Base-by-base conservation (phyloP, 176 grass and related monocot species). In the Carex myosuroides region DNA sequence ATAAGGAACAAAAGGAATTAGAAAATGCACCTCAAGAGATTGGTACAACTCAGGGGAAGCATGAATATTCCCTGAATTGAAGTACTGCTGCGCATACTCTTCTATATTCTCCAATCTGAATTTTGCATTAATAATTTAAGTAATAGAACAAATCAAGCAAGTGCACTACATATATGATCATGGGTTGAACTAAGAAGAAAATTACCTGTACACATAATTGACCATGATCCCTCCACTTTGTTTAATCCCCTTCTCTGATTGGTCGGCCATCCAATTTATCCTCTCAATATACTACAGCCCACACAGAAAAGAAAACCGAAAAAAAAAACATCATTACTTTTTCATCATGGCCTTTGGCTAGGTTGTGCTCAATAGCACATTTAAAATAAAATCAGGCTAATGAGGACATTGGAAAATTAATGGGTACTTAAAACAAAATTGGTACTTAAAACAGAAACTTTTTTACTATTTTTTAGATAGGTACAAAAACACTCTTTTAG, bases 221-320 rank as follows among this genome's bases (percentile, higher is more conserved):
- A 98, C 92, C 95, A 98, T 95, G 89, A 92, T 93, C 78, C 95
- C 92, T 73, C 88, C 95, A 81, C 95, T 98, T 91, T 98, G 95
- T 55, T 95, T 79, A 85, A 95, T 93, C n/a, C 95, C 95, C 80
- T 98, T 98, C 70, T 91, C 89, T 55, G 95, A 98, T 73, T 90
- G 91, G 84, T 95, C 91, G 1, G 91, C 92, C 95, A 98, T 89
- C 92, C 95, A 98, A 73, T 98, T 98, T 91, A 98, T 90, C 87
- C 92, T 91, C 60, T 93, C 86, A 81, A 98, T 88, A 80, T 91
- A 90, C 89, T 98, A 86, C 35, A 87, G 79, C 8, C 76, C 76
- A 83, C 22, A 68, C 35, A 53, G 57, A 52, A 50, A 74, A 50
- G 41, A 26, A 13, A 2, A 32, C 29, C 52, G 33, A 44, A 63